phyloP scores from a whole-genome alignment of 129 eudicot species.

The Saussurea involucrata region DNA sequence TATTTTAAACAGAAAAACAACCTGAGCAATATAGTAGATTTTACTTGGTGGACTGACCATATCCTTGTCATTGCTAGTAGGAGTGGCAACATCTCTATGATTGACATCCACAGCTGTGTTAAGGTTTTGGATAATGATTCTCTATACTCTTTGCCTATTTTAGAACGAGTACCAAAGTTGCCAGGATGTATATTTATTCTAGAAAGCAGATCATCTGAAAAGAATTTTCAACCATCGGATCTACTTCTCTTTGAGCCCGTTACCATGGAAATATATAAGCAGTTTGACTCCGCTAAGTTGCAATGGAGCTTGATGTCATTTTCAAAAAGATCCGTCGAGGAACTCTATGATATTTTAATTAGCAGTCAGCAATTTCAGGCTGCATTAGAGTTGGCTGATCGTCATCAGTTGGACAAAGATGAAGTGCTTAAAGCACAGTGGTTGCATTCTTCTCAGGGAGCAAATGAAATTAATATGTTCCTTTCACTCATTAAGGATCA shows the following conservation, averaged over 20 bases:
- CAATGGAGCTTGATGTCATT: slow-evolving; percentile 75
- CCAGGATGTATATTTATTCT: slow-evolving; percentile 66
- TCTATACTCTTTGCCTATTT: slow-evolving; percentile 57
- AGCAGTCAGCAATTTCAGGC: slow-evolving; percentile 54
- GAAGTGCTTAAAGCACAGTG: slow-evolving; percentile 85
- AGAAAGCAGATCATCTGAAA: slow-evolving; percentile 56
- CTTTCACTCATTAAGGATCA: slow-evolving; percentile 70
- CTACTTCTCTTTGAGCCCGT: slow-evolving; percentile 43
- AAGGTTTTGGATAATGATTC: slow-evolving; percentile 46
- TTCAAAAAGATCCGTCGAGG: slow-evolving; percentile 59
- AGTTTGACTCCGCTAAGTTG: slow-evolving; percentile 43
- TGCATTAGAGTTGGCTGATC: slow-evolving; percentile 77
- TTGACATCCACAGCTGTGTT: slow-evolving; percentile 42
- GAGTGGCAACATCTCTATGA: slow-evolving; percentile 54
- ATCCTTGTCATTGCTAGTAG: slow-evolving; percentile 57
- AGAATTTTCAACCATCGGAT: slow-evolving; percentile 30
- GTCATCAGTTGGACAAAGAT: slow-evolving; percentile 70
- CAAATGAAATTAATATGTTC: slow-evolving; percentile 51
- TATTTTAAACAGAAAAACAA: slow-evolving; percentile 31
- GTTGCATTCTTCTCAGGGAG: slow-evolving; percentile 74
- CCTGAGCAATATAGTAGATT: slow-evolving; percentile 55
- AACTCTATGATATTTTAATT: slow-evolving; percentile 72
- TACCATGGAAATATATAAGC: slow-evolving; percentile 40
- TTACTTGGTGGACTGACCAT: slow-evolving; percentile 90
- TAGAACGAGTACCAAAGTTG: slow-evolving; percentile 50